phyloP scores from a whole-genome alignment of 78 protist genomes.

The Pigoraptor vietnamica region DNA sequence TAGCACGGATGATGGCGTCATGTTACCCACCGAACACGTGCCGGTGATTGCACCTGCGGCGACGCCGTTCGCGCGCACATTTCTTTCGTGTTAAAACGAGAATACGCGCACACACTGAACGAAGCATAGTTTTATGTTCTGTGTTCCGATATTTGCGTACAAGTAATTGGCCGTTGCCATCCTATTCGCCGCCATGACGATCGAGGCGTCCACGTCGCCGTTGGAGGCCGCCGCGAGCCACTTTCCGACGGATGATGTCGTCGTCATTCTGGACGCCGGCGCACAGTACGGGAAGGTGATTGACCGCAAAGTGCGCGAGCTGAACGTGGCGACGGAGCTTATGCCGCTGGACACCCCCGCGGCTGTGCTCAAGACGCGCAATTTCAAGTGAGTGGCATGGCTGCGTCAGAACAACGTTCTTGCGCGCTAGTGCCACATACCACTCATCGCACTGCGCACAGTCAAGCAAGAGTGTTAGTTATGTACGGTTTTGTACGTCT shows the following conservation, averaged over 20 bases:
- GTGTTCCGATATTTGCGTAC: background rate
- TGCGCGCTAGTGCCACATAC: too few species aligned
- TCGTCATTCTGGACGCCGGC: constrained; percentile 76
- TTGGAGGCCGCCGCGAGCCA: background rate
- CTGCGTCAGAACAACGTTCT: too few species aligned
- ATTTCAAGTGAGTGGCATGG: constrained; percentile 8
- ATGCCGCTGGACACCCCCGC: constrained; percentile 53
- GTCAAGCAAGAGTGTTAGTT: too few species aligned
- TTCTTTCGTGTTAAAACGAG: too few species aligned
- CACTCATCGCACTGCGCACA: too few species aligned
- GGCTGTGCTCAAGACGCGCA: constrained; percentile 9
- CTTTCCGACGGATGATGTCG: constrained; percentile 29
- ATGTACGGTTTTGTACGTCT: too few species aligned
- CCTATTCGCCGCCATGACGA: background rate
- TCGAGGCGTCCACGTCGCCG: constrained; percentile 14
- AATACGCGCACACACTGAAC: too few species aligned
- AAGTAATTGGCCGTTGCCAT: background rate
- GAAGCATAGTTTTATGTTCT: background rate
- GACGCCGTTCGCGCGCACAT: too few species aligned
- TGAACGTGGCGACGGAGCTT: constrained; percentile 71
- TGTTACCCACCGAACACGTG: too few species aligned
- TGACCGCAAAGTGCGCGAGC: constrained; percentile 89
- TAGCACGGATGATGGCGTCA: too few species aligned
- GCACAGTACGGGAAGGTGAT: constrained; percentile 83
- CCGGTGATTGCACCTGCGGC: too few species aligned